Evolutionary conservation across 73 alveolate species (phyloP).

Genomic region (Diophrys appendiculata): DNA sequence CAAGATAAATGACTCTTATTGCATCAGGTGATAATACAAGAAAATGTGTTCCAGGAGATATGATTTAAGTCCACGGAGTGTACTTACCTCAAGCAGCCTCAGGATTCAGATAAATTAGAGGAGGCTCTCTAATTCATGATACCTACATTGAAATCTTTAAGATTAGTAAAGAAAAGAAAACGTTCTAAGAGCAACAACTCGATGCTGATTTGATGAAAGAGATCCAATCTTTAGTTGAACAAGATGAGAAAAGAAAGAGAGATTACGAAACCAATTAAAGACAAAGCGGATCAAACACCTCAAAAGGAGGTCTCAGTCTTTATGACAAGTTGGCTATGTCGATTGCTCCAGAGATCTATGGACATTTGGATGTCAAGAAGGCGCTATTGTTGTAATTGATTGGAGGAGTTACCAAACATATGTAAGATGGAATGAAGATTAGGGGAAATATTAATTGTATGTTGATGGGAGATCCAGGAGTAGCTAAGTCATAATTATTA

Average conservation of each 20-base stretch:
- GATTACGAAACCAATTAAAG: not conserved
- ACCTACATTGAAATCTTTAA: slow-evolving; percentile 88
- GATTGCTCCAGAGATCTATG: slow-evolving; percentile 97
- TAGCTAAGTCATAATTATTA: slow-evolving; percentile 95
- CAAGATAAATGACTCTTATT: slow-evolving; percentile 77
- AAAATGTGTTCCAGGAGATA: slow-evolving; percentile 94
- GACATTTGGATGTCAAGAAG: slow-evolving; percentile 96
- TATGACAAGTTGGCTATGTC: slow-evolving; percentile 83
- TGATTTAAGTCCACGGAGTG: slow-evolving; percentile 84
- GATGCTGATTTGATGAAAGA: too few species aligned
- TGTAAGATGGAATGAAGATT: slow-evolving; percentile 97
- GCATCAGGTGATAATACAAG: slow-evolving; percentile 80
- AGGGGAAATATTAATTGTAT: slow-evolving; percentile 95
- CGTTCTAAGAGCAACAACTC: slow-evolving; percentile 77
- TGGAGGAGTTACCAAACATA: slow-evolving; percentile 93
- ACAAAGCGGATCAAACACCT: slow-evolving; percentile 22
- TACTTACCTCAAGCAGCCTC: slow-evolving; percentile 76
- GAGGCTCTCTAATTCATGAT: slow-evolving; percentile 75
- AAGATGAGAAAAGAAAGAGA: not conserved
- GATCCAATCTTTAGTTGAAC: slow-evolving; percentile 4
- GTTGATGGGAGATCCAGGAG: slow-evolving; percentile 99
- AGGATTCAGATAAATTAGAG: slow-evolving; percentile 78
- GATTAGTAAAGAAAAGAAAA: slow-evolving; percentile 84
- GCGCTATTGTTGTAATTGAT: slow-evolving; percentile 92
- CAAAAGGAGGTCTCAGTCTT: too few species aligned